Evolutionary conservation across 768 basidiomycete species (phyloP).

Genomic region (Pilatotrama ljubarskyi): DNA sequence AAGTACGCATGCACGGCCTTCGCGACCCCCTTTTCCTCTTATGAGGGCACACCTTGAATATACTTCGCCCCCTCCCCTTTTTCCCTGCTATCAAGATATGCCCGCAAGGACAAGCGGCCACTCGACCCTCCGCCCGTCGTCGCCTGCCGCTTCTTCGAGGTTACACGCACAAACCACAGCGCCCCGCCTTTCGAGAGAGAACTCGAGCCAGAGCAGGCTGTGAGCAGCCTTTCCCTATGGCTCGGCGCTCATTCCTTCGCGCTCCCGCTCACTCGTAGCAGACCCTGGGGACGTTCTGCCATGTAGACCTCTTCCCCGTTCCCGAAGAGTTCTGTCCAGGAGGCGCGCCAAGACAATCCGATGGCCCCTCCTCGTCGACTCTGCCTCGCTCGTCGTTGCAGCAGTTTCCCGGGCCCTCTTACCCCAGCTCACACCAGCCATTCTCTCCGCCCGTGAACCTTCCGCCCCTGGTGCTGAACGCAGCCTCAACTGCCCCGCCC

Average conservation of each 20-base stretch:
- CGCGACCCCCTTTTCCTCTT: slow-evolving; percentile 14
- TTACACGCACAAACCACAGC: neutral
- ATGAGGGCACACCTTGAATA: neutral
- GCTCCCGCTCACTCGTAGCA: neutral
- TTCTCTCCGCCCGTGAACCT: no score
- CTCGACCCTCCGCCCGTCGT: slow-evolving; percentile 22
- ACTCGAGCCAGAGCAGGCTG: neutral
- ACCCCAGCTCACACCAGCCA: no score
- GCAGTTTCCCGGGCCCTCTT: no score
- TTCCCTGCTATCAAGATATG: slow-evolving; percentile 4
- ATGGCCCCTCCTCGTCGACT: neutral
- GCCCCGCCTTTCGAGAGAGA: neutral
- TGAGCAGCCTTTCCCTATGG: neutral
- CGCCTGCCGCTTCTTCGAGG: neutral
- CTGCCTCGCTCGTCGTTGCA: neutral
- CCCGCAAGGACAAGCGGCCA: slow-evolving; percentile 17
- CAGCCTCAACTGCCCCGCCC: no score
- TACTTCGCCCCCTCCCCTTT: neutral
- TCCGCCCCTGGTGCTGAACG: no score
- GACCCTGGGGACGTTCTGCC: slow-evolving; percentile 63
- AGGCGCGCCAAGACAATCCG: neutral
- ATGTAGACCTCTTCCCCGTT: slow-evolving; percentile 74
- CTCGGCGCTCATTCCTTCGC: no score
- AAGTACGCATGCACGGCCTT: slow-evolving; percentile 43
- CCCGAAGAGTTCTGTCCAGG: neutral